Conservation (phyloP, 148 eudicot species). For the Silene conica region DNA sequence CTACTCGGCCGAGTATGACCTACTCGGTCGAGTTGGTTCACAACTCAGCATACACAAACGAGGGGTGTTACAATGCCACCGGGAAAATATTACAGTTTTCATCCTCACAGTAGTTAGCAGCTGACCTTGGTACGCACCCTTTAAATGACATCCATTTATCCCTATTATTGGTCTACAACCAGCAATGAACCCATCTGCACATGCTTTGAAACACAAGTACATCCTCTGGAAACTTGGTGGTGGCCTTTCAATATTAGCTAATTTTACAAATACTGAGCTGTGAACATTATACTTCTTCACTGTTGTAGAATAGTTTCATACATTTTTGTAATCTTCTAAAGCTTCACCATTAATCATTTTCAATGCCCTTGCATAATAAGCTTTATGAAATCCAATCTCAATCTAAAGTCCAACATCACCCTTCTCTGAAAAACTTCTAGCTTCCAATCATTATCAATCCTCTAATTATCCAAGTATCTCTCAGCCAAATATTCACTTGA, state of each 20-base stretch:
- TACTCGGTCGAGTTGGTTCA: no score
- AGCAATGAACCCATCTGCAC: neutral
- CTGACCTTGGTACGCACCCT: neutral
- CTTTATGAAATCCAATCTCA: no score
- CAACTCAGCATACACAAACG: no score
- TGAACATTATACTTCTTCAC: neutral
- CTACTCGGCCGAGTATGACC: no score
- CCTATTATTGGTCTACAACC: constrained; percentile 5
- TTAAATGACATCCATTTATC: neutral
- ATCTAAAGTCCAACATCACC: no score
- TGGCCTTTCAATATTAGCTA: neutral
- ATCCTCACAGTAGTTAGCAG: neutral
- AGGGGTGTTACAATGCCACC: no score
- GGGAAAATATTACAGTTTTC: neutral
- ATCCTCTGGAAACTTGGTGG: neutral
- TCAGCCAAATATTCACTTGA: neutral
- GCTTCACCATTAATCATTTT: no score
- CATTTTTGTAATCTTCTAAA: neutral
- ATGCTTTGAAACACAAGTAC: neutral
- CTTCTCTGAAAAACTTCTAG: no score
- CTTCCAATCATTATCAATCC: no score
- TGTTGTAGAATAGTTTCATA: neutral
- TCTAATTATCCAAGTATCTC: no score
- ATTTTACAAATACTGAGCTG: neutral
- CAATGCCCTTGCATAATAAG: no score